Evolutionary conservation across 805 yeast genomes (phyloP).

Genomic region (Metschnikowia santaceciliae): DNA sequence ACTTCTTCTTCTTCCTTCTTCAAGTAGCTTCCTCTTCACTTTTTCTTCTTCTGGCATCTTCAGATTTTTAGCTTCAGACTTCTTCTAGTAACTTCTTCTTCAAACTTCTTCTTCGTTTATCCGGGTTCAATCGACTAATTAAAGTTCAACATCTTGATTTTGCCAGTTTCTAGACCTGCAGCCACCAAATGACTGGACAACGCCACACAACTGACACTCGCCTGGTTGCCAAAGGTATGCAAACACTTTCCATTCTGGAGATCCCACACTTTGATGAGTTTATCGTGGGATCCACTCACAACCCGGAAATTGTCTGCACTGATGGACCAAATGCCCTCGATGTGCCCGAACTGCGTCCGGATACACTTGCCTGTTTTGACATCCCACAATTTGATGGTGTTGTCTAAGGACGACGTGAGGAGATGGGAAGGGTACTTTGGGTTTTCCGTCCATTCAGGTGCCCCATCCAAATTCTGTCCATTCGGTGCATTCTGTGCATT

Average conservation of each 20-base stretch:
- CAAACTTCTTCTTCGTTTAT: background rate
- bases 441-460: conserved; percentile 13
- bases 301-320: conserved; percentile 95
- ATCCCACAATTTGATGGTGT: conserved; percentile 92
- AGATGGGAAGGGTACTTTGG: conserved; percentile 70
- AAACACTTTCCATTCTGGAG: conserved; percentile 89
- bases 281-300: conserved; percentile 92
- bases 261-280: conserved; percentile 90
- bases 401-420: conserved; percentile 83
- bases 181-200: conserved; percentile 86
- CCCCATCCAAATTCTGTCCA: background rate
- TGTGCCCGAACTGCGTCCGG: conserved; percentile 94
- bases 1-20: no score
- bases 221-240: conserved; percentile 82
- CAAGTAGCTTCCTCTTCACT: background rate
- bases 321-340: conserved; percentile 97
- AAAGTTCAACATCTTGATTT: conserved; percentile 63
- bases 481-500: no score
- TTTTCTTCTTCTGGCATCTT: background rate
- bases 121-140: background rate
- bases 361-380: conserved; percentile 81
- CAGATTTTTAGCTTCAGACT: no score
- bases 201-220: conserved; percentile 63
- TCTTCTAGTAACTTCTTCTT: background rate
- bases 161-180: conserved; percentile 86